Base-by-base conservation (phyloP, 306 rosid genomes). In the Glycine latifolia region DNA sequence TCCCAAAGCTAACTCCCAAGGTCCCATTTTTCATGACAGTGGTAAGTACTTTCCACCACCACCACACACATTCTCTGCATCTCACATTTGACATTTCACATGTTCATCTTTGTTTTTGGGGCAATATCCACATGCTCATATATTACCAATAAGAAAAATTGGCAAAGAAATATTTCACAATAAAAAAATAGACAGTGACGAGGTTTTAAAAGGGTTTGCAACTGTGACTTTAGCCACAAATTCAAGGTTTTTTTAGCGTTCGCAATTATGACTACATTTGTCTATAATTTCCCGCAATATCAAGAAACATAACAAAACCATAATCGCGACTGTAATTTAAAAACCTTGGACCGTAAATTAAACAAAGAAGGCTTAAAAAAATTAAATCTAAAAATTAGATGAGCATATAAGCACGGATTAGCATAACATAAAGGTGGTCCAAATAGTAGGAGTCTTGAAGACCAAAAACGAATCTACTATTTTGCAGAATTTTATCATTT, bases 1-100 rank as follows among this genome's bases (percentile, higher is more conserved):
- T 80, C 46, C 60, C 31, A 13, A 5, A 33, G 33, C 59, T n/a
- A 71, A 71, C 74, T 71, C 44, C 12, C 31, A 78, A 67, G 75
- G 41, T 67, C 55, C 73, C 59, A 60, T 61, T 67, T 62, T 39
- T 16, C n/a, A 48, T 52, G 52, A 58, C 55, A 14, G 10, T 56
- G 20, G 61, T 73, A 73, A 73, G 13, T 47, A 49, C 26, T 77
- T 70, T 77, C 62, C 63, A 60, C 46, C 60, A 17, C 56, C 1
- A 71, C n/a, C 55, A 74, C 50, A 46, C 41, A 48, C 60, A 20
- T 26, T 49, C 76, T 16, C 17, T 4, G 12, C 56, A 62, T 15
- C 44, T 61, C 41, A 17, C 16, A 37, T 62, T 61, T 69, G 4
- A 37, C 41, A 37, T 37, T 37, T 37, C 74, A 70, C 62, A 71